phyloP scores from a whole-genome alignment of 2,329 filamentous ascomycete genomes.

The Xylogone sp. region DNA sequence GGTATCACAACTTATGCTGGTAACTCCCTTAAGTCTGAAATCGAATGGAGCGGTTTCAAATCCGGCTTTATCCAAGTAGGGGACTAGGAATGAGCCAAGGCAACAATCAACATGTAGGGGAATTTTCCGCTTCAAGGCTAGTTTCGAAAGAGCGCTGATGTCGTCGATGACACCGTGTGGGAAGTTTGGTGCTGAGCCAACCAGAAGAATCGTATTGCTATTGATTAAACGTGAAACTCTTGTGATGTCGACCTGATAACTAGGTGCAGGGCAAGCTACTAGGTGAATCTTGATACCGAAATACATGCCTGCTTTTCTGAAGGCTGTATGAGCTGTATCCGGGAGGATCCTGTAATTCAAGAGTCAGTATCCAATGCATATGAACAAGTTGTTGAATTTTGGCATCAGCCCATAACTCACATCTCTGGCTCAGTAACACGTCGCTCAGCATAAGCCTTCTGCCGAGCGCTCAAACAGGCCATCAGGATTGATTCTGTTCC shows the following conservation, averaged over 20 bases:
- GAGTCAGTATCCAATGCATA: not conserved
- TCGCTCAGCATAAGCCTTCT: slow-evolving; percentile 82
- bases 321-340: slow-evolving; percentile 91
- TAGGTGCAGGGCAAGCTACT: slow-evolving; percentile 79
- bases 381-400: too few species aligned
- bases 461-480: slow-evolving; percentile 85
- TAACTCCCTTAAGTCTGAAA: slow-evolving; percentile 90
- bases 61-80: slow-evolving; percentile 88
- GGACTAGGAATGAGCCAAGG: slow-evolving; percentile 90
- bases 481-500: slow-evolving; percentile 97
- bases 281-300: slow-evolving; percentile 95
- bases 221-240: slow-evolving; percentile 84
- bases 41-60: slow-evolving; percentile 88
- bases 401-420: slow-evolving; percentile 42
- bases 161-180: slow-evolving; percentile 98
- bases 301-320: slow-evolving; percentile 91
- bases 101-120: slow-evolving; percentile 98
- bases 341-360: slow-evolving; percentile 70
- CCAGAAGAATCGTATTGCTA: slow-evolving; percentile 87
- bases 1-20: slow-evolving; percentile 92
- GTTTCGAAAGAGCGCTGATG: slow-evolving; percentile 76
- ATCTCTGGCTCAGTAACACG: slow-evolving; percentile 93
- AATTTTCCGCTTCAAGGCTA: slow-evolving; percentile 75
- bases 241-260: slow-evolving; percentile 77
- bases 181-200: slow-evolving; percentile 95